A percentile compares a stretch with the other conserved stretches of the same genome.
phyloP scores from a whole-genome alignment of 2,329 filamentous ascomycete genomes.

The Colletotrichum simmondsii region DNA sequence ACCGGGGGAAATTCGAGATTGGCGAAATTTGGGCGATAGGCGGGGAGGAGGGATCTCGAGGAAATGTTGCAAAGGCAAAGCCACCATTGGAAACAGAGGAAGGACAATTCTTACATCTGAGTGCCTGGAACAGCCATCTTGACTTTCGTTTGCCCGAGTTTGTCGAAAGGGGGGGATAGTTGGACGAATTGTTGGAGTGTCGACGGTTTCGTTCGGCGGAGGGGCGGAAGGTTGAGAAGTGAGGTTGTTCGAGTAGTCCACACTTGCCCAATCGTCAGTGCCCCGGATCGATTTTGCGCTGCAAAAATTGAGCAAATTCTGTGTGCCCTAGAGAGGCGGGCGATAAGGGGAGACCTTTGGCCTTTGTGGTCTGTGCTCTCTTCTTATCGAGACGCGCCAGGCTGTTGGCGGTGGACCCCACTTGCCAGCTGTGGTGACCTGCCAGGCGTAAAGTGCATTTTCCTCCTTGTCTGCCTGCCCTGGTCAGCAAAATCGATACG shows the following conservation, averaged over 20 bases:
- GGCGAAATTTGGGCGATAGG: slow-evolving; percentile 14
- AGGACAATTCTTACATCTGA: slow-evolving; percentile 66
- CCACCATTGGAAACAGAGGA: slow-evolving; percentile 1
- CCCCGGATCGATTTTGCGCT: slow-evolving; percentile 8
- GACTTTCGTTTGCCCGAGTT: slow-evolving; percentile 46
- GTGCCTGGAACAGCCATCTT: slow-evolving; percentile 71
- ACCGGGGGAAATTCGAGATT: neutral
- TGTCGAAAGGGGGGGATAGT: slow-evolving; percentile 37
- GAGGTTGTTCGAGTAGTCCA: slow-evolving; percentile 30
- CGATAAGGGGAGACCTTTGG: slow-evolving; percentile 8
- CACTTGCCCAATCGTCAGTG: slow-evolving; percentile 6
- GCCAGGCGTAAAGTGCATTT: neutral
- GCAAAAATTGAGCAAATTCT: slow-evolving; percentile 12
- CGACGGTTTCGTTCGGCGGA: slow-evolving; percentile 46
- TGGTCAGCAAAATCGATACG: neutral
- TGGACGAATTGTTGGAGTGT: slow-evolving; percentile 47
- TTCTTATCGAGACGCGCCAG: neutral
- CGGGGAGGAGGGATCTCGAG: neutral
- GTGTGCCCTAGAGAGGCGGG: slow-evolving; percentile 3
- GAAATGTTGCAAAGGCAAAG: neutral
- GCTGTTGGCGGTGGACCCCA: neutral
- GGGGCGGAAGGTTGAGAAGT: slow-evolving; percentile 30
- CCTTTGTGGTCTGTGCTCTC: slow-evolving; percentile 24
- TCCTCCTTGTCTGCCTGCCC: neutral
- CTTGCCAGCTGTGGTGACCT: slow-evolving; percentile 11